Base-by-base conservation (phyloP, 2,329 filamentous ascomycete species). In the Zymoseptoria passerinii region DNA sequence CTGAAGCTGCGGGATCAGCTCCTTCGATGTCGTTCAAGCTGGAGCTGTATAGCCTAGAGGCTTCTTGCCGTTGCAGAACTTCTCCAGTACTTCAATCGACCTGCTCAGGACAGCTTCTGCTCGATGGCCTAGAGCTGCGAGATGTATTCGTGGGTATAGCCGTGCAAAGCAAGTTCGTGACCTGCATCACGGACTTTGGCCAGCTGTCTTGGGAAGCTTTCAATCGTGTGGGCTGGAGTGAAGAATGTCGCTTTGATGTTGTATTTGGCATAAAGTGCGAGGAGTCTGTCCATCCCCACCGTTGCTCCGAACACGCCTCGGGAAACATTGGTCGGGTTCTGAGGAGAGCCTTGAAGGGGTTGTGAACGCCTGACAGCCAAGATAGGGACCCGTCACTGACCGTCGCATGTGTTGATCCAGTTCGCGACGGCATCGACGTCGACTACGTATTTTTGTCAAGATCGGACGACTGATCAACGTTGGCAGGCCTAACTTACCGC, bases 41-140 rank as follows among this genome's bases (percentile, higher is more conserved):
- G 87, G 87, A 0, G 86, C 87, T 0, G 89, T 86, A 50, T 79
- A 84, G 0, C 87, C 87, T 0, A 85, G 77, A 0, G 87, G 88
- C 1, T 83, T 84, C 73, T 89, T 89, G 6, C 87, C 84, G 23
- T 23, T 23, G 29, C 66, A 75, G 66, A 91, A 87, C 0, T 86
- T 82, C 0, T 84, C 88, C 19, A 89, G 77, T 72, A 89, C 78
- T 18, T 80, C 79, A 67, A 84, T 88, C 3, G 87, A 89, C 72
- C 88, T 88, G 66, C 87, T 83, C 0, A 91, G 77, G 10, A 91
- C 84, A 59, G 88, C 86, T 91, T 87, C 72, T 91, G 87, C 66
- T 89, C 86, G 1, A 87, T 70, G 0, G 80, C 86, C 85, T 2
- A 48, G 40, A 48, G 5, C 4, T 48, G 40, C 13, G 13, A 18